Evolutionary conservation across 495 filamentous ascomycete species (phyloP), one percentile per base, ranked within the genome.

Genomic region (Pseudoneurospora amorphoporcata): DNA sequence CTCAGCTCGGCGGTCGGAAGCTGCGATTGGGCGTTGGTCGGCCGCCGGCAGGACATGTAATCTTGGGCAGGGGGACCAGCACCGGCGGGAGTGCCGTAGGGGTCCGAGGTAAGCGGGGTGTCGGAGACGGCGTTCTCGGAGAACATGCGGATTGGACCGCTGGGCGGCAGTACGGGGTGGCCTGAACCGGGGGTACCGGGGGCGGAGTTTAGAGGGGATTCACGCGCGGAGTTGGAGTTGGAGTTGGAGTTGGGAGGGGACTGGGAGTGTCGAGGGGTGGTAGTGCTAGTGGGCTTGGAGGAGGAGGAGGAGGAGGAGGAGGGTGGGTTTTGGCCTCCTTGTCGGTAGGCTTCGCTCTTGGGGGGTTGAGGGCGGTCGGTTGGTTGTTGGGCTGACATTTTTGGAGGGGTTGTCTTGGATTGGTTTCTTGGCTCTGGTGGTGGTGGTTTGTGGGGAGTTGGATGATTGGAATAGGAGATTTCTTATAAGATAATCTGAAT

Each of bases 291-390:
- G 77, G 37, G 73, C 39, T 65, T 72, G 39, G 29, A 47, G 65
- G 71, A 9, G 0, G 1, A 23, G 23, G 23, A 23, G 23, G 23
- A 0, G 23, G 23, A 23, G 23, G 23, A 23, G 23, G 23, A 0
- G 23, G 23, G 1, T 3, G 70, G 69, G 53, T 17, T 58, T 35
- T 17, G 14, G 29, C 53, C 53, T 17, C 53, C 53, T 17, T 65
- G 53, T 8, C 53, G 53, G 72, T 89, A 88, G 73, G 82, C 84
- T 9, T 83, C 82, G 78, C 83, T 70, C 70, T 85, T 86, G 68
- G 87, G 82, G 3, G 88, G 87, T 76, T 89, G 88, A 4, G 84
- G 71, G 8, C 81, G 77, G 68, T 73, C 78, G 19, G 78, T 76
- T 29, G 84, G 79, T 69, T 82, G 75, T 79, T 84, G 74, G 2